These are phyloP conservation scores for Trametes punicea DNA, from an alignment of 768 basidiomycete species.

Conservation along the genomic window DNA sequence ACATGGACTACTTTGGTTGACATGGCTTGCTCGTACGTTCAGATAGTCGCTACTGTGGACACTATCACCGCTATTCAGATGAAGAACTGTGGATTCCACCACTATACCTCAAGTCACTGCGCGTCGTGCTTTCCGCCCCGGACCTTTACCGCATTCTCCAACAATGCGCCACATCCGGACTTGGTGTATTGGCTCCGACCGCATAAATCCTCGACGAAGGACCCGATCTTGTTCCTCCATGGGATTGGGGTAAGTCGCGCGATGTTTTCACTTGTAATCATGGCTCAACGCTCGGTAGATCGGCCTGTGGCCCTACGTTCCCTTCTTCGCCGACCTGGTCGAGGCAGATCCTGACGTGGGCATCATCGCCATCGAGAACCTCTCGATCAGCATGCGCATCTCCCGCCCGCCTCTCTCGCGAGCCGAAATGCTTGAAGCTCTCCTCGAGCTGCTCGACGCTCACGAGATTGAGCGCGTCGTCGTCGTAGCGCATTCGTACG, in stretches of 20 bases:
- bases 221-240: constrained; percentile 62
- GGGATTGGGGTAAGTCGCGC: constrained; percentile 58
- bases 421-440: constrained; percentile 37
- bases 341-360: constrained; percentile 47
- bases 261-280: constrained; percentile 4
- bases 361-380: constrained; percentile 56
- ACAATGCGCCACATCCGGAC: constrained; percentile 31
- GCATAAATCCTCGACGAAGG: constrained; percentile 44
- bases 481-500: constrained; percentile 58
- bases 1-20: not conserved
- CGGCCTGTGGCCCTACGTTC: constrained; percentile 55
- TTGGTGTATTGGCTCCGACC: constrained; percentile 49
- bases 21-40: not conserved
- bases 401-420: constrained; percentile 47
- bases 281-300: constrained; percentile 40
- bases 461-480: constrained; percentile 40
- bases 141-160: constrained; percentile 43
- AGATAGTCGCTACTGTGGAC: constrained; percentile 58
- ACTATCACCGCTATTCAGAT: constrained; percentile 40
- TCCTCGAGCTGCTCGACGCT: constrained; percentile 44
- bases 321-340: constrained; percentile 47
- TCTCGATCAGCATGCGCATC: constrained; percentile 60
- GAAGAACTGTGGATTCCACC: constrained; percentile 46
- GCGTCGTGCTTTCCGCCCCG: constrained; percentile 53
- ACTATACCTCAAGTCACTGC: constrained; percentile 40